A percentile compares a stretch with the other conserved stretches of the same genome.
These are phyloP conservation scores for Solanum ossicruentum DNA, from an alignment of 257 asterid species.

Conservation along the genomic window DNA sequence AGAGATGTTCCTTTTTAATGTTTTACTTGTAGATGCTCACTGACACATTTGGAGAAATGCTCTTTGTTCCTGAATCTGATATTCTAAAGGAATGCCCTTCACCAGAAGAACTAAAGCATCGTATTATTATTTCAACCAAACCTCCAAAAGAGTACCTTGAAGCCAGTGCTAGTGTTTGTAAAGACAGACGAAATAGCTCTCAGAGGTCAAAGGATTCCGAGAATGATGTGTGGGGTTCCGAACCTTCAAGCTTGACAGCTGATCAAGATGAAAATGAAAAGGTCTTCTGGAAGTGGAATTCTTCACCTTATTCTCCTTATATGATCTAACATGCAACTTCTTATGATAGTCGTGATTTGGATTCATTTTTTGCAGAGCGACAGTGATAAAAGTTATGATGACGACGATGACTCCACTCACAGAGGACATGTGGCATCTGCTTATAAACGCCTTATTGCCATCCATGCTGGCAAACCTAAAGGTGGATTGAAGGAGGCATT, in stretches of 20 bases:
- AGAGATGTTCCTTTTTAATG: neutral
- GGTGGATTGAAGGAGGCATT: conserved; percentile 66
- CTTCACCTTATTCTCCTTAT: neutral
- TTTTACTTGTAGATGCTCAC: conserved; percentile 39
- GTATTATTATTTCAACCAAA: conserved; percentile 69
- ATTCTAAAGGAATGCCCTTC: conserved; percentile 61
- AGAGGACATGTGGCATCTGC: conserved; percentile 27
- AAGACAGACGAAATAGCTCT: conserved; percentile 19
- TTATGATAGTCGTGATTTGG: neutral
- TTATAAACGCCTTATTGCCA: conserved; percentile 67
- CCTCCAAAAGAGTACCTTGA: conserved; percentile 89
- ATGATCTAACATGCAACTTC: neutral
- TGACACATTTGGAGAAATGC: conserved; percentile 57
- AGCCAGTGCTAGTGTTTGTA: conserved; percentile 24
- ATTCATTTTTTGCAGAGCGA: neutral
- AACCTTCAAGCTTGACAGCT: conserved; percentile 49
- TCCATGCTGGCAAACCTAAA: conserved; percentile 83
- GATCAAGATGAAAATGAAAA: conserved; percentile 35
- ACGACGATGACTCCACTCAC: conserved; percentile 37
- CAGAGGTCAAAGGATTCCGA: conserved; percentile 38
- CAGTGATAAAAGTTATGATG: conserved; percentile 17
- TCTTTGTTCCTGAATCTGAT: conserved; percentile 55
- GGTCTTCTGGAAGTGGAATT: conserved; percentile 13
- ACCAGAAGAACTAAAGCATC: conserved; percentile 62
- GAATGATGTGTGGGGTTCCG: conserved; percentile 79